These are phyloP conservation scores for Stagonosporopsis vannaccii DNA, from an alignment of 2,329 filamentous ascomycete genomes.

Conservation along the genomic window DNA sequence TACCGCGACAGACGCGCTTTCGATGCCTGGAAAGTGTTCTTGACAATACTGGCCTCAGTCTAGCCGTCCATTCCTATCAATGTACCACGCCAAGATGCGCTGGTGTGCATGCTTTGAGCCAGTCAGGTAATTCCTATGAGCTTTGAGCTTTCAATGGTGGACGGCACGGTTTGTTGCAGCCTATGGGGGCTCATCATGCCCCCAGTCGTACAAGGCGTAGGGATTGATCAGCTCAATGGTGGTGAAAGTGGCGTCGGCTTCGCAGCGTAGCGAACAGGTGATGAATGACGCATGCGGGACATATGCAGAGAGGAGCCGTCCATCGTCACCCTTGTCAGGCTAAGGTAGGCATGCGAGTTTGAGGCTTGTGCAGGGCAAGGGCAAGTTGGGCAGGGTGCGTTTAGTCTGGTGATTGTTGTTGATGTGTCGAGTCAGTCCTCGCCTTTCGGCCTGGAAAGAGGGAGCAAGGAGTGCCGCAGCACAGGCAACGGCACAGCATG, in stretches of 20 bases:
- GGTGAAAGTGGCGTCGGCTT: slow-evolving; percentile 9
- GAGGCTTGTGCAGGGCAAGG: slow-evolving; percentile 1
- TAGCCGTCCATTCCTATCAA: neutral
- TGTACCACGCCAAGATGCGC: neutral
- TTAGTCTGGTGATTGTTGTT: slow-evolving; percentile 3
- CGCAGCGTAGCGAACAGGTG: slow-evolving; percentile 16
- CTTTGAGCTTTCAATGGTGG: neutral
- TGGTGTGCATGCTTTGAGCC: neutral
- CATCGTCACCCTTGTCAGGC: neutral
- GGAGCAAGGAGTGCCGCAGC: slow-evolving; percentile 10
- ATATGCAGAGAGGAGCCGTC: slow-evolving; percentile 1
- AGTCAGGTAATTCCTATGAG: neutral
- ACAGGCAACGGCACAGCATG: slow-evolving; percentile 5
- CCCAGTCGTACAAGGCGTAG: neutral
- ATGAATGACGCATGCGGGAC: slow-evolving; percentile 15
- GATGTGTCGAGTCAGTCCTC: slow-evolving; percentile 10
- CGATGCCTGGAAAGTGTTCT: neutral
- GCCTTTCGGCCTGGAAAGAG: slow-evolving; percentile 3
- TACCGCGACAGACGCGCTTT: slow-evolving; percentile 4
- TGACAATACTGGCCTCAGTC: neutral
- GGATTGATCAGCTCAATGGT: neutral
- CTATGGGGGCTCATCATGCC: neutral
- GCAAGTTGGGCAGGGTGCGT: neutral
- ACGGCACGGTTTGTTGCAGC: neutral
- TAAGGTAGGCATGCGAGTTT: neutral